A percentile compares a stretch with the other conserved stretches of the same genome.
Evolutionary conservation across 2,329 filamentous ascomycete genomes (phyloP).

Genomic region (Cercospora sojina): DNA sequence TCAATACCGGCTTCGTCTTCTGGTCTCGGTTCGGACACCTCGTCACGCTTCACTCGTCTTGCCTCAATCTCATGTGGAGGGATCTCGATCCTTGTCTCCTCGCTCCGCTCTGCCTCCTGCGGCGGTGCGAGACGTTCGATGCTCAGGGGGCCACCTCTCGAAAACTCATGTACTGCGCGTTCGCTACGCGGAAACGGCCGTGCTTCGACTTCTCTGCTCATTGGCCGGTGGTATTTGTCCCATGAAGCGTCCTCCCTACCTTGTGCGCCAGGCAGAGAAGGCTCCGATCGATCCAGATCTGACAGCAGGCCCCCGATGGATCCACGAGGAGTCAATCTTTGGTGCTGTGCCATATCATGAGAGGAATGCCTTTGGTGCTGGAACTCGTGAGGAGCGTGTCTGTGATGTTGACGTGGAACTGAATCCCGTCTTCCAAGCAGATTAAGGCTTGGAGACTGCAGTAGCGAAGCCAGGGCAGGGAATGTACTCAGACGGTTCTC

Average conservation of each 20-base stretch:
- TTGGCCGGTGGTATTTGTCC: slow-evolving; percentile 20
- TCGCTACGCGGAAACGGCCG: slow-evolving; percentile 3
- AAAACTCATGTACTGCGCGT: slow-evolving; percentile 22
- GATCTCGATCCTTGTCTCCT: background rate
- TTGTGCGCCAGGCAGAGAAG: slow-evolving; percentile 9
- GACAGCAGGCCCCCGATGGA: background rate
- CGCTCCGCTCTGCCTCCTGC: background rate
- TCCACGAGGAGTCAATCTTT: background rate
- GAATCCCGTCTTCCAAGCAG: slow-evolving; percentile 1
- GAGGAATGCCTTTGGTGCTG: slow-evolving; percentile 13
- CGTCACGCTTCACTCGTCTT: background rate
- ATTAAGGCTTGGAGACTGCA: slow-evolving; percentile 3
- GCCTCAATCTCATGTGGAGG: background rate
- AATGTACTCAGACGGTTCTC: slow-evolving; percentile 2
- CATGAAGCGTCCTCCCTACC: slow-evolving; percentile 14
- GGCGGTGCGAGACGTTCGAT: slow-evolving; percentile 22
- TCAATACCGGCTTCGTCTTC: background rate
- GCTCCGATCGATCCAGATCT: slow-evolving; percentile 7
- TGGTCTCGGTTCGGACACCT: background rate
- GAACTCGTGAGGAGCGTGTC: background rate
- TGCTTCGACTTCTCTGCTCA: slow-evolving; percentile 12
- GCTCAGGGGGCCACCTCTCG: slow-evolving; percentile 20
- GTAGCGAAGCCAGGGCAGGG: background rate
- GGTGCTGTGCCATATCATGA: background rate
- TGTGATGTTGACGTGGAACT: slow-evolving; percentile 9